Conservation (phyloP, 495 filamentous ascomycete species). For the Ramalina intermedia region DNA sequence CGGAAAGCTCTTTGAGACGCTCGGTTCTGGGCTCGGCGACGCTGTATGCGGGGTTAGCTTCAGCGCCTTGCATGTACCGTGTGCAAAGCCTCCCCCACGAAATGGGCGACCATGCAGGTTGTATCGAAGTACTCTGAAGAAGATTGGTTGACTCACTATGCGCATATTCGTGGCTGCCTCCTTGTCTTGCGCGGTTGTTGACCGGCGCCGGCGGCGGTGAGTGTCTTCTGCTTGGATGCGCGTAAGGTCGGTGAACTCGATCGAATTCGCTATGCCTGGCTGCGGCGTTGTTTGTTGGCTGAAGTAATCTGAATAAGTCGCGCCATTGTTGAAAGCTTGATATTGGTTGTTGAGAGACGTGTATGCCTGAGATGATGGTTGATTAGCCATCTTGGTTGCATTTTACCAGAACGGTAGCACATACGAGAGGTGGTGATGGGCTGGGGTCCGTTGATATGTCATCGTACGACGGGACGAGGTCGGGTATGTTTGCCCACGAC, state of each 20-base stretch:
- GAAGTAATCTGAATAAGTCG: conserved; percentile 9
- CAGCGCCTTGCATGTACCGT: neutral
- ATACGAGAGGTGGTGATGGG: conserved; percentile 16
- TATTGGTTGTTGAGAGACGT: conserved; percentile 7
- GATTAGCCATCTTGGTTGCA: neutral
- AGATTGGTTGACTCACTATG: conserved; percentile 11
- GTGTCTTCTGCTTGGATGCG: conserved; percentile 11
- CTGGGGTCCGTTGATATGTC: conserved; percentile 14
- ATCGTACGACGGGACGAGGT: conserved; percentile 15
- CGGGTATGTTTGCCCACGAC: conserved; percentile 11
- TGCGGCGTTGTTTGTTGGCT: conserved; percentile 3
- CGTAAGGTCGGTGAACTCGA: conserved; percentile 19
- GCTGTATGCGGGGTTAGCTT: conserved; percentile 20
- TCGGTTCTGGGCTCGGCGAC: conserved; percentile 42
- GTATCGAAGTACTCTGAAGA: neutral
- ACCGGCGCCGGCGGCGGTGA: conserved; percentile 10
- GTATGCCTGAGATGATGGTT: conserved; percentile 1
- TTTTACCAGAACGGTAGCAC: neutral
- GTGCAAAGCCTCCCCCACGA: no score
- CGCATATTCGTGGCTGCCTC: conserved; percentile 16
- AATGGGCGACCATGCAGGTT: neutral
- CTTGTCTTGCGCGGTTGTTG: conserved; percentile 14
- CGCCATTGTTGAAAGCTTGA: conserved; percentile 1
- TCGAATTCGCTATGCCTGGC: conserved; percentile 11
- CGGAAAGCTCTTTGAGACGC: conserved; percentile 39